Percentiles rank a stretch among this genome's conserved stretches.
These are phyloP conservation scores for Tetrahymena borealis DNA, from an alignment of 73 alveolate genomes.

Conservation along the genomic window DNA sequence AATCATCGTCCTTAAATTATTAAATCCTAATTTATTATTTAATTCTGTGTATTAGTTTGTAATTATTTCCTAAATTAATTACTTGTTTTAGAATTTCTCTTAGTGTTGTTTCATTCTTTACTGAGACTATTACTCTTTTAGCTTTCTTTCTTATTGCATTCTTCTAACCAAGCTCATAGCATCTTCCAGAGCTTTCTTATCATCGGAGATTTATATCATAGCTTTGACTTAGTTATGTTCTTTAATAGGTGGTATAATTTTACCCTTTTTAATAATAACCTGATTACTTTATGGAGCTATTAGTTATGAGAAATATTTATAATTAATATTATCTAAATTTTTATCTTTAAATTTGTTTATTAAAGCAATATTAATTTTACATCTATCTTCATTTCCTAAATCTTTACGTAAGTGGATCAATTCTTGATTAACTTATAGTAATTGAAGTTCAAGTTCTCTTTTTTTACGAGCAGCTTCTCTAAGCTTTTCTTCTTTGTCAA, in stretches of 20 bases:
- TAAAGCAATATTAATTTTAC: background rate
- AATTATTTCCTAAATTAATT: background rate
- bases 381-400: background rate
- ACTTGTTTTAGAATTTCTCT: background rate
- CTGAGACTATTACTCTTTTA: background rate
- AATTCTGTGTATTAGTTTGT: background rate
- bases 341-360: no score
- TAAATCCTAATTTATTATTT: background rate
- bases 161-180: background rate
- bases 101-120: background rate
- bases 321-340: no score
- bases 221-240: background rate
- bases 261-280: background rate
- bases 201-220: background rate
- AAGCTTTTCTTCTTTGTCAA: background rate
- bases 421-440: background rate
- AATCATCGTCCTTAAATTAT: background rate
- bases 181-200: background rate
- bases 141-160: background rate
- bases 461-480: background rate
- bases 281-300: background rate
- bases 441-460: background rate
- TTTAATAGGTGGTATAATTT: background rate
- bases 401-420: background rate
- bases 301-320: no score